Evolutionary conservation across 2,329 filamentous ascomycete species (phyloP), one percentile per base, ranked within the genome.

Genomic region (Verticillium dahliae): DNA sequence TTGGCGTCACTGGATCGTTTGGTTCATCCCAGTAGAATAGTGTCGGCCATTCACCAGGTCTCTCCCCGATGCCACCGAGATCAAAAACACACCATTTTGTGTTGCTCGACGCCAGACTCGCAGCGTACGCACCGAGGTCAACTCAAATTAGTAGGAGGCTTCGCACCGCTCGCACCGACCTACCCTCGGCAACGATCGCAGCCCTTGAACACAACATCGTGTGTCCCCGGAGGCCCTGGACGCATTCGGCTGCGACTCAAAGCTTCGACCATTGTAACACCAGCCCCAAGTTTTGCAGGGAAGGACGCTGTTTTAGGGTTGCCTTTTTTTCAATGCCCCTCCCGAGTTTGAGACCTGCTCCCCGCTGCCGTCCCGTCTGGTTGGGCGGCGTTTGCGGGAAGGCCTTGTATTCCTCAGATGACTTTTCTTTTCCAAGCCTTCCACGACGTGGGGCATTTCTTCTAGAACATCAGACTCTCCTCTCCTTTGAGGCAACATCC

Each of bases 221-320:
- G 27, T 31, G 27, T 27, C n/a, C 18, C 18, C 6, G 45, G 18
- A 52, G 18, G 15, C 18, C n/a, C 22, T 6, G 45, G 11, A 22
- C 45, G 45, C 18, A 27, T 27, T 9, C 11, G 22, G 45, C 10
- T 22, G 18, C 45, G 45, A 52, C 22, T 52, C 45, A 52, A 52
- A 52, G 45, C 45, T 52, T 52, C 18, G 45, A 52, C 45, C 15
- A 18, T 13, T 52, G 45, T 52, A 52, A 52, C 45, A 27, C 45
- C 45, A 52, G 45, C 45, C 45, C 22, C 45, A 52, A 52, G 3
- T 22, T 52, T 52, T 56, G 34, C 57, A 64, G 57, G 55, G 41
- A 62, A 61, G 59, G 57, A 61, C 37, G 59, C 59, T 63, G 54
- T 55, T 63, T 64, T 64, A 64, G 55, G 63, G 61, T 63, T 31